Evolutionary conservation across 2,329 filamentous ascomycete genomes (phyloP), one percentile per base, ranked within the genome.

Genomic region (Ophidiomyces ophidiicola): DNA sequence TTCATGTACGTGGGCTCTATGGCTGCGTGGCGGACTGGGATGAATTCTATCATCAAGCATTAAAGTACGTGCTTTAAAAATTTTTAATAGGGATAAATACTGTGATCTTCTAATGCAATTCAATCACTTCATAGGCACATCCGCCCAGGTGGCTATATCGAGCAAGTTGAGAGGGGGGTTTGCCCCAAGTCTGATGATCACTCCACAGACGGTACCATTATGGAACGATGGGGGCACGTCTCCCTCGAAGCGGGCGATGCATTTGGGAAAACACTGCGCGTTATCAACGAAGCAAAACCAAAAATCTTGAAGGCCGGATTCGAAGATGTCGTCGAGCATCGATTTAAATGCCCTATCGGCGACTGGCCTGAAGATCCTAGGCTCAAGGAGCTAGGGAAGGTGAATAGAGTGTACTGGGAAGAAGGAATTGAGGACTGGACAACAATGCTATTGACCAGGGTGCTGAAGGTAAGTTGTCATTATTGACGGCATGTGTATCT

Each of bases 271-370:
- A 41, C 49, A 15, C 44, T 59, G 15, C 36, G 43, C 5, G 47
- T 54, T 3, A 44, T 48, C 5, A 44, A 45, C 5, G 34, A 38
- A 6, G 49, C 55, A 45, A 57, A 55, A 8, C 36, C 53, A 5
- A 46, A 44, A 32, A 52, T 67, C 6, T 40, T 37, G 11, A 44
- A 53, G 12, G 51, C 55, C 6, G 67, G 68, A 2, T 70, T 70
- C 46, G 59, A 58, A 3, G 60, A 68, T 44, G 58, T 70, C 1
- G 55, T 60, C 6, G 61, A 66, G 48, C 50, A 50, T 41, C 49
- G 49, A 24, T 64, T 56, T 47, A 61, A 62, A 37, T 59, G 61
- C 54, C 63, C 65, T 0, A 50, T 67, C 11, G 61, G 61, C 2
- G 53, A 57, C 6, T 68, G 64, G 64, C 46, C 47, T 18, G 28